Percentiles rank a stretch among this genome's conserved stretches.
Evolutionary conservation across 345 rosid species (phyloP).

Genomic region (Ceriops decandra): DNA sequence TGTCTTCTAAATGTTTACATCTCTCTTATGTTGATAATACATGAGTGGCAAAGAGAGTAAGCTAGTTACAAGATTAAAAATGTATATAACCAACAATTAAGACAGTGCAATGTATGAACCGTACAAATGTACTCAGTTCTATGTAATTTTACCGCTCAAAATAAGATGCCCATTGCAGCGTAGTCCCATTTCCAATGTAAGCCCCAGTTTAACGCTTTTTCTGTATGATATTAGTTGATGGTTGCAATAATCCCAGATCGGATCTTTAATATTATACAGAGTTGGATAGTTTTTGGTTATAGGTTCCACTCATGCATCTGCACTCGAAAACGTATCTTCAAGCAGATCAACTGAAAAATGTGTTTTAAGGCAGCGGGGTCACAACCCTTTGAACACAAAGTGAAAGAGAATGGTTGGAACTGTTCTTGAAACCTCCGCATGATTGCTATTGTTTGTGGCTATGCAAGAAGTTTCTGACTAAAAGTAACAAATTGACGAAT

Average conservation of each 20-base stretch:
- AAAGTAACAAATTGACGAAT: not conserved
- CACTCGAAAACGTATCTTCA: slow-evolving; percentile 66
- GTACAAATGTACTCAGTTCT: too few relatives aligned
- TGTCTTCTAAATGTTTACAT: too few relatives aligned
- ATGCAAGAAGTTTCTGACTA: not conserved
- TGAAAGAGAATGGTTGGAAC: slow-evolving; percentile 59
- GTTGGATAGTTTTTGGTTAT: not conserved
- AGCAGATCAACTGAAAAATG: slow-evolving; percentile 74
- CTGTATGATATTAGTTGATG: too few relatives aligned
- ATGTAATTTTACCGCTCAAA: too few relatives aligned
- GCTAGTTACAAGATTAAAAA: too few relatives aligned
- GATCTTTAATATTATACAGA: not conserved
- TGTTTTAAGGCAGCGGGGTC: slow-evolving; percentile 54
- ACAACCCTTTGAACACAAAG: slow-evolving; percentile 45
- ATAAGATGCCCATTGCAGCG: too few relatives aligned
- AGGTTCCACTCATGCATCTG: slow-evolving; percentile 41
- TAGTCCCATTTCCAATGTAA: too few relatives aligned
- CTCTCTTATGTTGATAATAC: too few relatives aligned
- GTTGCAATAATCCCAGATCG: not conserved
- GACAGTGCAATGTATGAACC: too few relatives aligned
- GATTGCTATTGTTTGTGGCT: not conserved
- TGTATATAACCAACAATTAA: too few relatives aligned
- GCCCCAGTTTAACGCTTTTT: too few relatives aligned
- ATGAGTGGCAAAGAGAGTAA: too few relatives aligned
- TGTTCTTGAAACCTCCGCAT: not conserved